A percentile compares a stretch with the other conserved stretches of the same genome.
phyloP scores from a whole-genome alignment of 225 moss, liverwort and hornwort genomes.

The Thuidium tamariscinum region DNA sequence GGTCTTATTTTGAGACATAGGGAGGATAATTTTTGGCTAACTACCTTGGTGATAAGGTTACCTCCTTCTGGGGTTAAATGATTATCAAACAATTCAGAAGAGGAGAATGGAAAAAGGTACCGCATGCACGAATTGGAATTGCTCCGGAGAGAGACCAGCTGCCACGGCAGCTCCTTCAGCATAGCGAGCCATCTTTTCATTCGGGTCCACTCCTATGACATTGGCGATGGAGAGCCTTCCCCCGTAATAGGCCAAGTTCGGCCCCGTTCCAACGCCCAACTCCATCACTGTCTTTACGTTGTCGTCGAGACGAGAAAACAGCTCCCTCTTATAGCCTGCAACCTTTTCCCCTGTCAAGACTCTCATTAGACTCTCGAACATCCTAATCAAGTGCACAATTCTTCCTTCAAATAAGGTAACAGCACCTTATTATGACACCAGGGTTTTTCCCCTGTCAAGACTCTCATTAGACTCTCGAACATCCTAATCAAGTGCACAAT shows the following conservation, averaged over 20 bases:
- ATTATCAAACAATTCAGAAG: neutral
- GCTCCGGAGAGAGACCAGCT: constrained; percentile 57
- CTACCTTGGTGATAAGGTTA: neutral
- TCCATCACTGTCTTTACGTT: constrained; percentile 57
- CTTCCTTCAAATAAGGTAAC: neutral
- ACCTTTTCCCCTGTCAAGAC: constrained; percentile 32
- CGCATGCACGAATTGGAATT: constrained; percentile 70
- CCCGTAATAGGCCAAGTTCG: constrained; percentile 76
- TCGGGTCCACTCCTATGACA: constrained; percentile 86
- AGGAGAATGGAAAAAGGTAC: constrained; percentile 12
- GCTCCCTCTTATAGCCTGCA: constrained; percentile 64
- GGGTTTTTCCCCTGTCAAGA: constrained; percentile 13
- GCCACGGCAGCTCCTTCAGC: constrained; percentile 44
- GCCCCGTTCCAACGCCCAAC: constrained; percentile 79
- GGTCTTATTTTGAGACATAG: no score
- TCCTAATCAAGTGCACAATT: neutral
- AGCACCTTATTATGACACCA: neutral
- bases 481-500: neutral
- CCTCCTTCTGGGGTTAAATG: neutral
- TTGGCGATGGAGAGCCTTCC: constrained; percentile 29
- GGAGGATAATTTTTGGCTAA: no score
- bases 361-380: neutral
- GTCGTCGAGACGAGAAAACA: constrained; percentile 52
- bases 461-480: neutral
- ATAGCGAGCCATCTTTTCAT: constrained; percentile 71